Percentiles rank a stretch among this genome's conserved stretches.
Conservation (phyloP, 805 yeast species). For the Nakazawaea siamensis region DNA sequence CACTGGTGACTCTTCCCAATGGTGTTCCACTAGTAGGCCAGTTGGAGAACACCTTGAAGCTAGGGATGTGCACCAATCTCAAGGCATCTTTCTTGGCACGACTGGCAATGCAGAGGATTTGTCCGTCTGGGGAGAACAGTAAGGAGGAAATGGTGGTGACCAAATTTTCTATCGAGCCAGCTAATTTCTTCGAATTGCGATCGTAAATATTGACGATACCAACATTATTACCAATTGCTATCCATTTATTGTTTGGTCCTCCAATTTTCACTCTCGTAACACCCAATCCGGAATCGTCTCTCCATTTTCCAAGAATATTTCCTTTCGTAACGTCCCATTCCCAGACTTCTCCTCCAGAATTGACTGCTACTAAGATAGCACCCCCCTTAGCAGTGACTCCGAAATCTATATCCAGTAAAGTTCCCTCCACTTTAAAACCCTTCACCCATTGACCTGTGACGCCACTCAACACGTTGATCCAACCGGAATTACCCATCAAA, state of each 20-base stretch:
- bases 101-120: slow-evolving; percentile 77
- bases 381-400: slow-evolving; percentile 25
- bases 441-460: slow-evolving; percentile 77
- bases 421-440: slow-evolving; percentile 87
- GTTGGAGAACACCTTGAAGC: slow-evolving; percentile 78
- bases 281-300: slow-evolving; percentile 79
- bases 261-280: slow-evolving; percentile 72
- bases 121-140: slow-evolving; percentile 81
- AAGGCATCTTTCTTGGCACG: slow-evolving; percentile 81
- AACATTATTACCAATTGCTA: slow-evolving; percentile 81
- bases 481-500: slow-evolving; percentile 78
- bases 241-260: slow-evolving; percentile 62
- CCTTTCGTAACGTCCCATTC: slow-evolving; percentile 56
- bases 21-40: slow-evolving; percentile 99
- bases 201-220: slow-evolving; percentile 91
- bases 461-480: slow-evolving; percentile 78
- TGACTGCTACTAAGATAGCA: slow-evolving; percentile 47
- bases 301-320: slow-evolving; percentile 61
- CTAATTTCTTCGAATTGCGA: slow-evolving; percentile 38
- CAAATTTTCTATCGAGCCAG: slow-evolving; percentile 64
- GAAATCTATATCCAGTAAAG: slow-evolving; percentile 75
- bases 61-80: slow-evolving; percentile 79
- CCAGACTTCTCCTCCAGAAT: slow-evolving; percentile 81
- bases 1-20: slow-evolving; percentile 83
- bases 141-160: slow-evolving; percentile 73